Evolutionary conservation across 2,329 filamentous ascomycete genomes (phyloP).

Genomic region (Akanthomyces muscarius): DNA sequence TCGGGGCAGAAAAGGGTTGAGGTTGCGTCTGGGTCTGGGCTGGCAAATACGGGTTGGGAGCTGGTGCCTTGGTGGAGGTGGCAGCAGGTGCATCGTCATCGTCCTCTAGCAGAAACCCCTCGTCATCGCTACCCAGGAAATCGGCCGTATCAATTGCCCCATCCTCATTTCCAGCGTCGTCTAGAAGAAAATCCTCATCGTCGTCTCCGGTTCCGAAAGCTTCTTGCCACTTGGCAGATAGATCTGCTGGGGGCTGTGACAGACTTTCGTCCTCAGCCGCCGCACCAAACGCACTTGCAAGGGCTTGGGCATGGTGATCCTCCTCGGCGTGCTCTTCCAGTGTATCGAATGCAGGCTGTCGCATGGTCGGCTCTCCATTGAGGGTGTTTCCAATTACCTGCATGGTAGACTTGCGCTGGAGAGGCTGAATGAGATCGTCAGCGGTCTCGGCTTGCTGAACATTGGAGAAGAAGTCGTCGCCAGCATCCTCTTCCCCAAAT

Average conservation of each 20-base stretch:
- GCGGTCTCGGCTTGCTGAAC: conserved; percentile 35
- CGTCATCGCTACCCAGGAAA: conserved; percentile 78
- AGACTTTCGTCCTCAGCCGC: conserved; percentile 22
- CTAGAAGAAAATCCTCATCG: conserved; percentile 60
- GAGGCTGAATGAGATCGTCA: conserved; percentile 25
- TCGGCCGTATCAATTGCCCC: conserved; percentile 56
- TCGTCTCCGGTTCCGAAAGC: conserved; percentile 74
- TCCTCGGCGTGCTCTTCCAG: conserved; percentile 21
- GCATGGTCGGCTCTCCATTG: neutral
- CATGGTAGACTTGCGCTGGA: conserved; percentile 68
- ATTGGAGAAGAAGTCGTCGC: conserved; percentile 60
- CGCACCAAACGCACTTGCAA: conserved; percentile 24
- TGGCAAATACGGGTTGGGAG: conserved; percentile 20
- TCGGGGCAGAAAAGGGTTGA: conserved; percentile 15
- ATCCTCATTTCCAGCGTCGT: conserved; percentile 45
- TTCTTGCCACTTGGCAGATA: conserved; percentile 79
- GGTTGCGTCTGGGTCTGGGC: conserved; percentile 1
- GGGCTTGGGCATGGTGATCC: conserved; percentile 24
- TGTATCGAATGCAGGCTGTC: neutral
- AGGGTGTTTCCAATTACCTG: conserved; percentile 50
- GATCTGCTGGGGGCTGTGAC: conserved; percentile 50
- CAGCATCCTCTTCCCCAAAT: conserved; percentile 42
- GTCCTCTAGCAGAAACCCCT: conserved; percentile 76
- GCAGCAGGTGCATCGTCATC: conserved; percentile 36
- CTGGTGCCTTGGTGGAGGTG: neutral